Conservation (phyloP, 768 basidiomycete genomes). For the Ramaria rubella region DNA sequence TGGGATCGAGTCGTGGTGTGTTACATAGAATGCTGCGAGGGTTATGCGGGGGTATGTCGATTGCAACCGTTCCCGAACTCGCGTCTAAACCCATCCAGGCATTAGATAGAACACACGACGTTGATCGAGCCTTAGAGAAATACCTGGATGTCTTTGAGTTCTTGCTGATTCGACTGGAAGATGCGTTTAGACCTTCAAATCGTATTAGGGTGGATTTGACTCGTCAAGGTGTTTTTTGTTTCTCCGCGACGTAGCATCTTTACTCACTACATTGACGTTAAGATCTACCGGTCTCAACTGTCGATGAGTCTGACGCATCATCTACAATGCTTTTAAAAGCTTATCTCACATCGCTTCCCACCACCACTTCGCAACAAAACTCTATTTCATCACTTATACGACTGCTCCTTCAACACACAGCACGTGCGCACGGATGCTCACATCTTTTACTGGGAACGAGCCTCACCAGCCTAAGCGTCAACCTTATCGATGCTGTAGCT, state of each 20-base stretch:
- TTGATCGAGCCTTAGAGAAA: constrained; percentile 38
- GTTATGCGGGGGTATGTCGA: constrained; percentile 51
- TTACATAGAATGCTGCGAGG: constrained; percentile 63
- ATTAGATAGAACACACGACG: constrained; percentile 48
- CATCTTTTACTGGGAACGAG: constrained; percentile 76
- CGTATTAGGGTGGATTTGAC: constrained; percentile 41
- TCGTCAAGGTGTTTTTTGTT: constrained; percentile 41
- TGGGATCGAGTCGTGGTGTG: constrained; percentile 60
- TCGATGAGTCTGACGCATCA: constrained; percentile 8
- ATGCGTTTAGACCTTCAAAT: constrained; percentile 52
- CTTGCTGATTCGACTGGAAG: constrained; percentile 58
- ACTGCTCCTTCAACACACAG: constrained; percentile 64
- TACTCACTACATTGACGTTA: neutral
- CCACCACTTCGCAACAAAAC: constrained; percentile 58
- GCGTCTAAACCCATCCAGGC: constrained; percentile 31
- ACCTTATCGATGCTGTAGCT: constrained; percentile 64
- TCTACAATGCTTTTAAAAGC: constrained; percentile 30
- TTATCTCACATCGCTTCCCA: constrained; percentile 64
- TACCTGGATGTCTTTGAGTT: constrained; percentile 46
- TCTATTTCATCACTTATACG: constrained; percentile 56
- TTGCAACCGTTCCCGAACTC: neutral
- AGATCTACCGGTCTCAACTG: constrained; percentile 18
- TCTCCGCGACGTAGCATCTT: neutral
- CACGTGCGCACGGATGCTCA: constrained; percentile 51
- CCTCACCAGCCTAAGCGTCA: constrained; percentile 70